These are phyloP conservation scores for Annulohypoxylon bovei DNA, from an alignment of 495 filamentous ascomycete genomes.

Conservation along the genomic window DNA sequence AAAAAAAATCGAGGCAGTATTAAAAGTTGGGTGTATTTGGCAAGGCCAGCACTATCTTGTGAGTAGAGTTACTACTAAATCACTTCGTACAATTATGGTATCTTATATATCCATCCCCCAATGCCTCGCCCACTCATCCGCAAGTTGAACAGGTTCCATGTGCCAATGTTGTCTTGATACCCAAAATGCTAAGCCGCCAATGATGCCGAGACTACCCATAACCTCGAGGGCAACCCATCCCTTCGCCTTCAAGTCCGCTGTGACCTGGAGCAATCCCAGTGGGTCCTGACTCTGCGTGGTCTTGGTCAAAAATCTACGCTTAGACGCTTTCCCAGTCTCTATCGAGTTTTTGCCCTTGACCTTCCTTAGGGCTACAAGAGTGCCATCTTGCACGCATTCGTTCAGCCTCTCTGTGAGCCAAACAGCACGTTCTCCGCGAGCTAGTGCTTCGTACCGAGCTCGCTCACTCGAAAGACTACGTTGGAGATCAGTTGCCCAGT, in stretches of 20 bases:
- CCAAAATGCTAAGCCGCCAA: slow-evolving; percentile 80
- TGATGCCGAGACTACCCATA: slow-evolving; percentile 75
- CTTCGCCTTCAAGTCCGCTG: slow-evolving; percentile 70
- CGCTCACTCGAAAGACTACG: slow-evolving; percentile 83
- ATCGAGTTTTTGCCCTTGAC: slow-evolving; percentile 21
- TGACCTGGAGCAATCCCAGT: slow-evolving; percentile 75
- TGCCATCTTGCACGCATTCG: slow-evolving; percentile 79
- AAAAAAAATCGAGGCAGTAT: background rate
- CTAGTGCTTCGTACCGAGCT: slow-evolving; percentile 75
- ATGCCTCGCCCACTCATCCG: slow-evolving; percentile 42
- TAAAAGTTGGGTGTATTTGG: slow-evolving; percentile 37
- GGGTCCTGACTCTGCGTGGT: slow-evolving; percentile 70
- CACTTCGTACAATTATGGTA: slow-evolving; percentile 25
- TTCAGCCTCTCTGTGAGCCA: slow-evolving; percentile 82
- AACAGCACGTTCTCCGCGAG: slow-evolving; percentile 74
- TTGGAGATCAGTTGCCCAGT: slow-evolving; percentile 93
- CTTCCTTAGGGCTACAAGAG: slow-evolving; percentile 58
- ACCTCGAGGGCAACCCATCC: slow-evolving; percentile 80
- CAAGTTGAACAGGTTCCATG: slow-evolving; percentile 29
- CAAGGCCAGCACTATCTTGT: slow-evolving; percentile 8
- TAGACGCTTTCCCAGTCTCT: slow-evolving; percentile 33
- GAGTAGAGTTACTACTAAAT: slow-evolving; percentile 26
- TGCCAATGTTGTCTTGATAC: slow-evolving; percentile 49
- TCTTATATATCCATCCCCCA: slow-evolving; percentile 38
- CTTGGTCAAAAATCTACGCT: slow-evolving; percentile 35